Percentiles rank a stretch among this genome's conserved stretches.
phyloP scores from a whole-genome alignment of 306 rosid genomes.

The Lagenaria siceraria region DNA sequence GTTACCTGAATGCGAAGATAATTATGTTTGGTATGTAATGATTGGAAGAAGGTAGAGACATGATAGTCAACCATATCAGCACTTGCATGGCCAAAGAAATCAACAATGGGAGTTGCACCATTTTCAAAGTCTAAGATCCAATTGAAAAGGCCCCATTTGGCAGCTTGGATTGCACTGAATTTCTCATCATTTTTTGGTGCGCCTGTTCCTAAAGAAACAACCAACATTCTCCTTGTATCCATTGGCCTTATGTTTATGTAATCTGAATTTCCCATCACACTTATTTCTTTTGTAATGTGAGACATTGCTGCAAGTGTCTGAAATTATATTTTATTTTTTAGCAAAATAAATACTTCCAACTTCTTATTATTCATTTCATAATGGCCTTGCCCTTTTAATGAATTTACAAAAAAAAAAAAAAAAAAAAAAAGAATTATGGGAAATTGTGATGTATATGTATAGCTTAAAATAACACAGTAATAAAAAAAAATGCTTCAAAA shows the following conservation, averaged over 20 bases:
- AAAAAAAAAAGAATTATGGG: no score
- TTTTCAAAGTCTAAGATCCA: conserved; percentile 19
- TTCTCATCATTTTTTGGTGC: conserved; percentile 16
- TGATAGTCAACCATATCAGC: conserved; percentile 34
- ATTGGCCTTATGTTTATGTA: conserved; percentile 6
- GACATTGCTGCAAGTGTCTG: neutral
- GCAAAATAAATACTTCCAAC: no score
- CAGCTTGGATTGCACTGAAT: conserved; percentile 18
- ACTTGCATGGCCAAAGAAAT: conserved; percentile 20
- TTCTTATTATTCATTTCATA: no score
- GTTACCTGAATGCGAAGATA: conserved; percentile 38
- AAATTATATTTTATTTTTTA: no score
- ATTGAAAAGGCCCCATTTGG: conserved; percentile 24
- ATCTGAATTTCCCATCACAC: neutral
- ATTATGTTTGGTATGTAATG: conserved; percentile 2
- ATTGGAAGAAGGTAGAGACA: conserved; percentile 27
- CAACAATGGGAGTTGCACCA: conserved; percentile 20
- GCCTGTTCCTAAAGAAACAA: conserved; percentile 32
- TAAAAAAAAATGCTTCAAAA: no score
- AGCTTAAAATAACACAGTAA: no score
- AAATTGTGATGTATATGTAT: no score
- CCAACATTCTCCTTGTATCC: conserved; percentile 21
- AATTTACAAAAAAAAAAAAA: no score
- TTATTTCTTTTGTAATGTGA: conserved; percentile 10
- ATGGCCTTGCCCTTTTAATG: no score